Conservation (phyloP, 352 stramenopile species). For the Chrysophaeum taylorii region DNA sequence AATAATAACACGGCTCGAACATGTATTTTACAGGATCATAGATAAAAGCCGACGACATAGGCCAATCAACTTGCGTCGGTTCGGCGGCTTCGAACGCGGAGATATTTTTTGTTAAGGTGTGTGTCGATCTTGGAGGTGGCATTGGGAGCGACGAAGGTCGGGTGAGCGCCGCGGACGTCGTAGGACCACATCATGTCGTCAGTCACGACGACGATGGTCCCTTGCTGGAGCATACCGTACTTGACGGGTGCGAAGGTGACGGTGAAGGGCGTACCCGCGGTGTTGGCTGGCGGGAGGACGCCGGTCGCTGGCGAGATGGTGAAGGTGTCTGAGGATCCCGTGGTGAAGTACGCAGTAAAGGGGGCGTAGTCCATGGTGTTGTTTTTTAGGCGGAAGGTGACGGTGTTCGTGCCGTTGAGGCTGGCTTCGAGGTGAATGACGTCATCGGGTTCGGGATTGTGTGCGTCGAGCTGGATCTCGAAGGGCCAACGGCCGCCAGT, state of each 20-base stretch:
- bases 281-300: conserved; percentile 57
- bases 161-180: conserved; percentile 70
- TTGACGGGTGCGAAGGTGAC: conserved; percentile 75
- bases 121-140: background rate
- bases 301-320: conserved; percentile 66
- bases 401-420: conserved; percentile 63
- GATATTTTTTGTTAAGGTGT: background rate
- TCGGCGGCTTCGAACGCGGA: no score
- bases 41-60: no score
- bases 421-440: conserved; percentile 66
- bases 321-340: conserved; percentile 68
- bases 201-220: conserved; percentile 65
- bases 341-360: conserved; percentile 72
- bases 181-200: conserved; percentile 84
- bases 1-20: no score
- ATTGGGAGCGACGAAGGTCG: conserved; percentile 36
- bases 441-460: conserved; percentile 67
- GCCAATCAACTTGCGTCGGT: no score
- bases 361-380: conserved; percentile 55
- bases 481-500: conserved; percentile 70
- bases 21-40: no score
- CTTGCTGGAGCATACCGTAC: conserved; percentile 76
- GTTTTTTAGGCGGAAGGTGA: conserved; percentile 72
- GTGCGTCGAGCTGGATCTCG: conserved; percentile 61
- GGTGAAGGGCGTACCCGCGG: conserved; percentile 59